phyloP scores from a whole-genome alignment of 2,329 filamentous ascomycete species.

The Fusarium proliferatum region DNA sequence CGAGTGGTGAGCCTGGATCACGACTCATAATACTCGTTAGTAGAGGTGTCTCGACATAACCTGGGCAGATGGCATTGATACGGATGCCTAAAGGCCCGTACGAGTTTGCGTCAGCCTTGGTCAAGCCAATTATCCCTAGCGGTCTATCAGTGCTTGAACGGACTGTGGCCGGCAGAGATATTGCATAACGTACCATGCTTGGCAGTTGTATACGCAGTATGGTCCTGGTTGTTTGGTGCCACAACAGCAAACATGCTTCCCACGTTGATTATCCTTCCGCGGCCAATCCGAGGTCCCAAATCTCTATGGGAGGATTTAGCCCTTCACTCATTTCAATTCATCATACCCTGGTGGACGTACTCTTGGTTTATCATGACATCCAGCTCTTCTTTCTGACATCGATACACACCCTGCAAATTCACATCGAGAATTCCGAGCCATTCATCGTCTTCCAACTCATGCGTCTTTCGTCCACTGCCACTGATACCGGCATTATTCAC shows the following conservation, averaged over 20 bases:
- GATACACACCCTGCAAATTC: constrained; percentile 67
- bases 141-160: background rate
- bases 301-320: constrained; percentile 38
- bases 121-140: constrained; percentile 60
- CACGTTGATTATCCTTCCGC: constrained; percentile 66
- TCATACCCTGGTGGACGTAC: constrained; percentile 28
- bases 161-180: background rate
- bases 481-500: constrained; percentile 67
- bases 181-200: constrained; percentile 58
- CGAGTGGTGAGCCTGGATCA: constrained; percentile 46
- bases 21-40: constrained; percentile 43
- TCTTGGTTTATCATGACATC: constrained; percentile 63
- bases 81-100: constrained; percentile 64
- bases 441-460: constrained; percentile 58
- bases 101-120: constrained; percentile 62
- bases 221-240: constrained; percentile 51
- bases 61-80: constrained; percentile 71
- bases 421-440: constrained; percentile 63
- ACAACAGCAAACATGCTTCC: constrained; percentile 64
- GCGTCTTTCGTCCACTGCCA: constrained; percentile 55
- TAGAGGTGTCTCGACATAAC: constrained; percentile 58
- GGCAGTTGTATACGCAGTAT: constrained; percentile 61
- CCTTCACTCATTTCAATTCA: background rate
- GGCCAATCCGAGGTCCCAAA: constrained; percentile 52
- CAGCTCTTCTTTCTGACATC: constrained; percentile 66